Evolutionary conservation across 768 basidiomycete genomes (phyloP), one percentile per base, ranked within the genome.

Genomic region (Amanita pseudoporphyria): DNA sequence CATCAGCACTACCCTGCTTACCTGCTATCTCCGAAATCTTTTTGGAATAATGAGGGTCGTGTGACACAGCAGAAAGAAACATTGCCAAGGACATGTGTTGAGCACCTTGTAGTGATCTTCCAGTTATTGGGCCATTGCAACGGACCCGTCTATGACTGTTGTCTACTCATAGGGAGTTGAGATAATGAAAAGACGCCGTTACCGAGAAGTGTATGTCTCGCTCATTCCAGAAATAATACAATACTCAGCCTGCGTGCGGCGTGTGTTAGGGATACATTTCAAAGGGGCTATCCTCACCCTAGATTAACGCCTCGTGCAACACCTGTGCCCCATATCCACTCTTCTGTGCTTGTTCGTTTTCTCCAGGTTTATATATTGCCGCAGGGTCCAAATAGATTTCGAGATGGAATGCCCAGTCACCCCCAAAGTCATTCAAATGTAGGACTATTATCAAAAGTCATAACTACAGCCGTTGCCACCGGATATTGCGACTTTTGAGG

Each of bases 31-130:
- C 64, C 16, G 65, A 65, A 46, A 67, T 13, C 66, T 69, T 66
- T 69, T 49, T 12, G 24, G 26, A 52, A 45, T 45, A 42, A 37
- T 38, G 26, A 31, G 18, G 14, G 36, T 28, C 41, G 28, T 26
- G 26, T 43, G 41, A 26, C 41, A 32, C 28, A 16, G 16, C 24
- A 16, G 6, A 33, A 16, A 42, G 39, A 42, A 22, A 39, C 6
- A 18, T 36, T 21, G 36, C 12, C 5, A 31, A 5, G 31, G 26
- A 70, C 82, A 51, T 58, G 87, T 85, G 52, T 92, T 84, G 64
- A 92, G 92, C 0, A 90, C 89, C 53, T 77, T 69, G 64, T 93
- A 95, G 59, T 94, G 92, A 28, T 81, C 67, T 60, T 87, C 84
- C 64, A 95, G 74, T 39, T 81, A 78, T 26, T 66, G 67, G 19